Base-by-base conservation (phyloP, 768 basidiomycete genomes). In the Boletales sp. region DNA sequence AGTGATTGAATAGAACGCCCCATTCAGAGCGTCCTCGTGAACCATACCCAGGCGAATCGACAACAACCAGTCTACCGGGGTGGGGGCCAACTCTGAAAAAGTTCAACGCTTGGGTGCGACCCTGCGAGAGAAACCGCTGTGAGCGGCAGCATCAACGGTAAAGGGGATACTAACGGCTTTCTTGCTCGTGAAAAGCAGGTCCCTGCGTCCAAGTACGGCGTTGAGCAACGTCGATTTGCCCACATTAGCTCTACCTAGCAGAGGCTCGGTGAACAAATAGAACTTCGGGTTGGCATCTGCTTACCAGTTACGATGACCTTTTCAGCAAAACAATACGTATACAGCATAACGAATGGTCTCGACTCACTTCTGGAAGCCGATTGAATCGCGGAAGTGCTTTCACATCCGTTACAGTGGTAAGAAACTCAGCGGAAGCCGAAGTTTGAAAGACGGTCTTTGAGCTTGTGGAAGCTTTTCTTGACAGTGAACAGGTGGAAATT, bases 1-100 rank as follows among this genome's bases (percentile, higher is more conserved):
- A 91, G 37, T 77, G 67, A 46, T 86, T 73, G 63, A 90, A 89
- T 4, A 87, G 56, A 24, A 70, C 63, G 2, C 90, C 88, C 88
- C 88, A 91, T 66, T 88, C 86, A 31, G 76, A 74, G 38, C 86
- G 76, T 12, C 90, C 88, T 47, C 86, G 74, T 9, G 75, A 69
- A 42, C 90, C 90, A 62, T 91, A 92, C 14, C 90, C 89, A 3
- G 90, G 90, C 12, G 88, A 78, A 58, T 92, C 90, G 10, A 92
- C 88, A 4, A 91, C 68, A 18, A 89, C 62, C 31, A 87, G 71
- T 35, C 79, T 74, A 30, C 82, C 81, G 9, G 69, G 66, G 15
- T 55, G 47, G 21, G 78, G 73, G 5, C 86, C 84, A n/a, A 89
- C 79, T 36, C 78, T 73, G 62, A 79, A 89, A 59, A 89, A 90